Base-by-base conservation (phyloP, 2,329 filamentous ascomycete species). In the Fusarium devonianum region DNA sequence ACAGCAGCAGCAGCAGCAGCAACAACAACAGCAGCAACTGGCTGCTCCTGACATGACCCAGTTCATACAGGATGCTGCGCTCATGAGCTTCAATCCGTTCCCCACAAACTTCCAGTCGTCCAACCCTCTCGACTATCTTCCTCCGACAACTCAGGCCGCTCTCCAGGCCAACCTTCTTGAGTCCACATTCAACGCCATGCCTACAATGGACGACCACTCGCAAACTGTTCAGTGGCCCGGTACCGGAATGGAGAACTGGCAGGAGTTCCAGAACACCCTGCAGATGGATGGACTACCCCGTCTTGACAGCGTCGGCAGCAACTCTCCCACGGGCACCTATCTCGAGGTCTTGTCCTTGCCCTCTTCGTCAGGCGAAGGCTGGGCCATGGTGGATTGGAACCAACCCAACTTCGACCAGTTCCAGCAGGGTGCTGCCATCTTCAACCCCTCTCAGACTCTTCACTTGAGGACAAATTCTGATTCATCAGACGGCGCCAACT, bases 381-480 rank as follows among this genome's bases (percentile, higher is more conserved):
- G 92, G 92, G 85, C 84, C 39, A 83, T 89, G 60, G 86, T 97
- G 48, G 89, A 94, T 59, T 83, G 85, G 68, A 86, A 86, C 51
- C 84, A 87, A 52, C 86, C 84, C 53, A 88, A 86, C 39, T 64
- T 74, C 26, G 85, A 89, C 61, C 89, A 93, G 61, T 73, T 74
- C 50, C 69, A 73, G 38, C 76, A 83, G 40, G 83, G 78, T 55
- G 71, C 78, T 29, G 86, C 89, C 60, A 92, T 96, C 67, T 95
- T 96, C 78, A 96, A 97, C 73, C 93, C 93, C 2, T 85, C 88
- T 55, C 89, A 96, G 74, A 95, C 92, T 1, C 78, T 97, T 40
- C 93, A 97, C 75, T 82, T 96, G 66, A 85, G 92, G 62, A 92
- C 88, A 44, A 86, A 88, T 64, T 96, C 92, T 4, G 90, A 95